These are phyloP conservation scores for Tulasnella sp. DNA, from an alignment of 768 basidiomycete genomes.

Conservation along the genomic window DNA sequence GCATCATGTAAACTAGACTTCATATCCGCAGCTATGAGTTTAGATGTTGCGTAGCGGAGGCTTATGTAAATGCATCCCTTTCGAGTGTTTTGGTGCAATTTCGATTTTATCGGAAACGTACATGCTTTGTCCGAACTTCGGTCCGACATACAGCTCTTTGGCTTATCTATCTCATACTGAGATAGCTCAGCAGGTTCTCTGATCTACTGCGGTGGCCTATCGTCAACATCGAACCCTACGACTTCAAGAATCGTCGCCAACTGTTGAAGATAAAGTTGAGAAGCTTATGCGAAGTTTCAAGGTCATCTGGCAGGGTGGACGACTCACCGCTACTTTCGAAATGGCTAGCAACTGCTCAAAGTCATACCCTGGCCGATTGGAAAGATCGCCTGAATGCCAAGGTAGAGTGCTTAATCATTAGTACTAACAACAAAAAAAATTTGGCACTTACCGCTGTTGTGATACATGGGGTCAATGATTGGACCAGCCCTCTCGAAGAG, in stretches of 20 bases:
- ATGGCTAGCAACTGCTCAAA: slow-evolving; percentile 72
- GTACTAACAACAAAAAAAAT: neutral
- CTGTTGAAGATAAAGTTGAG: slow-evolving; percentile 21
- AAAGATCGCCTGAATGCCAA: slow-evolving; percentile 52
- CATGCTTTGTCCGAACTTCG: too few relatives aligned
- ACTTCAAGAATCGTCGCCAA: slow-evolving; percentile 61
- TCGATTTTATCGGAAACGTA: too few relatives aligned
- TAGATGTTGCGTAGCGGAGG: too few relatives aligned
- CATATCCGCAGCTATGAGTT: too few relatives aligned
- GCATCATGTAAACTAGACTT: too few relatives aligned
- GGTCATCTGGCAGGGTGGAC: too few relatives aligned
- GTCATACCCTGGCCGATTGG: slow-evolving; percentile 69
- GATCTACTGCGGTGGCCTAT: neutral
- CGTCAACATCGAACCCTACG: slow-evolving; percentile 33
- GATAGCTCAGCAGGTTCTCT: too few relatives aligned
- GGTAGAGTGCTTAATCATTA: slow-evolving; percentile 3
- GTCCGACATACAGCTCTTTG: too few relatives aligned
- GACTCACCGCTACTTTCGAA: slow-evolving; percentile 74
- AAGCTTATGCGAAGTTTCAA: too few relatives aligned
- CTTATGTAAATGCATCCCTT: too few relatives aligned
- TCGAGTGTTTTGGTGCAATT: too few relatives aligned
- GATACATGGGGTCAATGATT: slow-evolving; percentile 83
- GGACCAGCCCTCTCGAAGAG: slow-evolving; percentile 81
- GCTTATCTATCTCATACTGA: too few relatives aligned
- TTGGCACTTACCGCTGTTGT: slow-evolving; percentile 51